Evolutionary conservation across 2,329 filamentous ascomycete genomes (phyloP).

Genomic region (Zasmidium citrigriseum): DNA sequence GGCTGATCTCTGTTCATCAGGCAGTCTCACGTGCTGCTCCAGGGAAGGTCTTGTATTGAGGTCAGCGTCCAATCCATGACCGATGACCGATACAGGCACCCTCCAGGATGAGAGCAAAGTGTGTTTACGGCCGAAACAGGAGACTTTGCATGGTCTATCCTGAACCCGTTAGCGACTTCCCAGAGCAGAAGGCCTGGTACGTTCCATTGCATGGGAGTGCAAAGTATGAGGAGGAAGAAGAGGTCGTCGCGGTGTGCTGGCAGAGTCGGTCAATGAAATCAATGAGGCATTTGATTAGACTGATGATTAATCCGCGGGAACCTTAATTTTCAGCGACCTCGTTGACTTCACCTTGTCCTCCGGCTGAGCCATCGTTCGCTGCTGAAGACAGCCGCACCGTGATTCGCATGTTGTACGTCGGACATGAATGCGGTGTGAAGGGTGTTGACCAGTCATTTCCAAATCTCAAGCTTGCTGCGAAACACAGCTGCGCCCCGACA

Average conservation of each 20-base stretch:
- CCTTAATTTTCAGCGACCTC: too few species aligned
- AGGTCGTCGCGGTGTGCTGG: too few species aligned
- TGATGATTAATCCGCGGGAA: too few species aligned
- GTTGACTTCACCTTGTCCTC: too few species aligned
- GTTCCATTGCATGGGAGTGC: neutral
- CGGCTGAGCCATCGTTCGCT: too few species aligned
- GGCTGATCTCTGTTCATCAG: neutral
- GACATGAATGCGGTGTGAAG: too few species aligned
- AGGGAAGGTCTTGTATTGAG: neutral
- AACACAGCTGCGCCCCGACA: neutral
- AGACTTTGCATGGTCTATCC: neutral
- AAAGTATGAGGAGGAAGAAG: neutral
- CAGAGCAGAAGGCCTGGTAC: neutral
- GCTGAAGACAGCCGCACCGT: too few species aligned
- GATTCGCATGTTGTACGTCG: too few species aligned
- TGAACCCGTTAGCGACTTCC: neutral
- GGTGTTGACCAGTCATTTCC: neutral
- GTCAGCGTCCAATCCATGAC: neutral
- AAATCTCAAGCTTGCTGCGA: neutral
- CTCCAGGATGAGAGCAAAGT: neutral
- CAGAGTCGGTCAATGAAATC: too few species aligned
- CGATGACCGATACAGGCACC: neutral
- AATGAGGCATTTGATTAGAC: too few species aligned
- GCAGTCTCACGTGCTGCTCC: neutral
- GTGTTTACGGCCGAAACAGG: neutral